These are phyloP conservation scores for Lenwebbia sp. DNA, from an alignment of 345 rosid genomes.

Conservation along the genomic window DNA sequence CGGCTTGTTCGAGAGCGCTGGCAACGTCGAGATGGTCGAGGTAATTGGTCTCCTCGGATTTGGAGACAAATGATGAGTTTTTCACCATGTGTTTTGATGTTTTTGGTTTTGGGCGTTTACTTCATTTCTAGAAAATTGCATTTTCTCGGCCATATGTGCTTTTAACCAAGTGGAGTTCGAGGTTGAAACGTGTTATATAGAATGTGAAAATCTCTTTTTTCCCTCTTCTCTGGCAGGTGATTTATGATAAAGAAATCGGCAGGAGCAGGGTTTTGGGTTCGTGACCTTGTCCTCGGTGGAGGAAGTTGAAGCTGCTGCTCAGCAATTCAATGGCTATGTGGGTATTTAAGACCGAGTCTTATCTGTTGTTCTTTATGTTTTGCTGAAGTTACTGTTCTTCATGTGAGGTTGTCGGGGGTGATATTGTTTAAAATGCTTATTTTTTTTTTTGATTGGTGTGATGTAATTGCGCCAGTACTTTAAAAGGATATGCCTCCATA, in stretches of 20 bases:
- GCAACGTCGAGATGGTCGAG: conserved; percentile 96
- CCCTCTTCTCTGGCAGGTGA: conserved; percentile 41
- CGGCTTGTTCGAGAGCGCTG: conserved; percentile 58
- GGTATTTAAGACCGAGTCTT: conserved; percentile 3
- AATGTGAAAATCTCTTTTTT: background rate
- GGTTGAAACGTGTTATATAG: background rate
- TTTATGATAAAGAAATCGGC: conserved; percentile 83
- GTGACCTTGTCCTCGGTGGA: conserved; percentile 75
- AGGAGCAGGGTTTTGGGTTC: conserved; percentile 94
- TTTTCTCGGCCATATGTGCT: background rate
- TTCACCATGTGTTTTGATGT: too few relatives aligned
- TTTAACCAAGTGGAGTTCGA: background rate
- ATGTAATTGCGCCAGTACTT: too few relatives aligned
- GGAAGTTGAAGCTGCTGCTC: conserved; percentile 72
- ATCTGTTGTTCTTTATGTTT: background rate
- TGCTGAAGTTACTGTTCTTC: background rate
- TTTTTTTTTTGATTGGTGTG: too few relatives aligned
- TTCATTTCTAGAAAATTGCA: background rate
- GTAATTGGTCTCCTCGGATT: conserved; percentile 14
- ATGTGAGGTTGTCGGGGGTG: too few relatives aligned
- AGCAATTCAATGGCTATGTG: conserved; percentile 90
- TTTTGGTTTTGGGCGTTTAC: too few relatives aligned
- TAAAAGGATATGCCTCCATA: background rate
- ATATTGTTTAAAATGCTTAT: too few relatives aligned
- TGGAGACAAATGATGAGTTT: background rate